A percentile compares a stretch with the other conserved stretches of the same genome.
Evolutionary conservation across 2,329 filamentous ascomycete genomes (phyloP).

Genomic region (Pseudogymnoascus sp.): DNA sequence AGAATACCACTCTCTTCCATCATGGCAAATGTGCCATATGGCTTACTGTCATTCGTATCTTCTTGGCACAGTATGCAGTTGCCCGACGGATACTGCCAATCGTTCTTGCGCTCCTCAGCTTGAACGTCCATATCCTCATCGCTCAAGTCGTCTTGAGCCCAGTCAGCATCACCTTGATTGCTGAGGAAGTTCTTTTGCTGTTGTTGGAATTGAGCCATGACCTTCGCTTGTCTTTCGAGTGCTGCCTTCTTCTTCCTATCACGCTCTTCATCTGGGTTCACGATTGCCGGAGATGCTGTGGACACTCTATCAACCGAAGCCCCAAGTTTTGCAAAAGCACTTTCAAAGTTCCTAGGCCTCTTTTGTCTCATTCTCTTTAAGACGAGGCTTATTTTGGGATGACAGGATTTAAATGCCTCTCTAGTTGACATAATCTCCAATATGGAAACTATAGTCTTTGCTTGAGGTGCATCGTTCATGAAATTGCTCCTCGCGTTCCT

Average conservation of each 20-base stretch:
- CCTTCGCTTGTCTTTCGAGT: conserved; percentile 76
- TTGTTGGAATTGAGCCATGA: conserved; percentile 97
- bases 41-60: conserved; percentile 77
- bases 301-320: conserved; percentile 71
- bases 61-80: conserved; percentile 97
- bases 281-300: conserved; percentile 66
- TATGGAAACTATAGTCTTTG: conserved; percentile 57
- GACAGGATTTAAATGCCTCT: conserved; percentile 72
- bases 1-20: conserved; percentile 80
- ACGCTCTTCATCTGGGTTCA: conserved; percentile 52
- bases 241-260: conserved; percentile 87
- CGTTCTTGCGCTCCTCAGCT: conserved; percentile 58
- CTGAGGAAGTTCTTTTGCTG: conserved; percentile 94
- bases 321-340: conserved; percentile 54
- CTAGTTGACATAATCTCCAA: conserved; percentile 54
- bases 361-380: conserved; percentile 79
- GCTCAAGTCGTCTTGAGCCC: conserved; percentile 72
- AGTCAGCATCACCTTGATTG: conserved; percentile 79
- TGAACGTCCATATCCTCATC: conserved; percentile 54
- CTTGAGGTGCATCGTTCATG: conserved; percentile 45
- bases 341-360: conserved; percentile 63
- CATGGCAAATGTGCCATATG: conserved; percentile 91
- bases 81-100: conserved; percentile 84
- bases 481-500: conserved; percentile 55
- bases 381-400: conserved; percentile 76